Conservation (phyloP, 192 early-diverging fungal genomes). For the Rhizophagus sp. region DNA sequence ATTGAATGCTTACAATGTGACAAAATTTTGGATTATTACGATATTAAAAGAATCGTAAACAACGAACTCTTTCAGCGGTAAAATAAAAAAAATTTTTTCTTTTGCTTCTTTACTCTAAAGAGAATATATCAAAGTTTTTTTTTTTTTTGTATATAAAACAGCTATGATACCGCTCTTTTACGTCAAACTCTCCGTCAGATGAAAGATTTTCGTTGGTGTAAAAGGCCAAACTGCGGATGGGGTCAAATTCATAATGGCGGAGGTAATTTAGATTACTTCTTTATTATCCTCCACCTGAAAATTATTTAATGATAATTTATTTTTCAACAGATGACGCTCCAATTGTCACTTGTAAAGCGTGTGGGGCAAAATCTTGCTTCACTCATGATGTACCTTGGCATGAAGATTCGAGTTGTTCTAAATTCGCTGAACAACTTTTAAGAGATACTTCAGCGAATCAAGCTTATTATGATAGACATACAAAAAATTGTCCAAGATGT, state of each 20-base stretch:
- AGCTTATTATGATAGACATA: conserved; percentile 17
- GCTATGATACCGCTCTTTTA: background rate
- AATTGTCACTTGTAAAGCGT: conserved; percentile 24
- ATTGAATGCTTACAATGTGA: no score
- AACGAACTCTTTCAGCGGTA: no score
- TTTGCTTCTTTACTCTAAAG: no score
- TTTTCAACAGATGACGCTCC: background rate
- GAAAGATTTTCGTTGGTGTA: conserved; percentile 26
- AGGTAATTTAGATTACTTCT: background rate
- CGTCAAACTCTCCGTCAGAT: background rate
- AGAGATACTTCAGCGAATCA: background rate
- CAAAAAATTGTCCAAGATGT: conserved; percentile 21
- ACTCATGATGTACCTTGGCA: conserved; percentile 28
- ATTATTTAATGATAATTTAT: background rate
- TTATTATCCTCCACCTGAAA: no score
- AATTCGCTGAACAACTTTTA: background rate
- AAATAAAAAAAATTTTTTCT: no score
- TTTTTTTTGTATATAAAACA: background rate
- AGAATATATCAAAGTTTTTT: no score
- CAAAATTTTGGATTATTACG: no score
- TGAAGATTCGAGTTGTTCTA: background rate
- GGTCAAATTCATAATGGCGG: conserved; percentile 16
- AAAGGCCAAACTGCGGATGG: conserved; percentile 7
- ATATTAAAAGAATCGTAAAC: no score
- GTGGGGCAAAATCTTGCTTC: conserved; percentile 9